Conservation (phyloP, 768 basidiomycete species). For the Panaeolus cyanescens region DNA sequence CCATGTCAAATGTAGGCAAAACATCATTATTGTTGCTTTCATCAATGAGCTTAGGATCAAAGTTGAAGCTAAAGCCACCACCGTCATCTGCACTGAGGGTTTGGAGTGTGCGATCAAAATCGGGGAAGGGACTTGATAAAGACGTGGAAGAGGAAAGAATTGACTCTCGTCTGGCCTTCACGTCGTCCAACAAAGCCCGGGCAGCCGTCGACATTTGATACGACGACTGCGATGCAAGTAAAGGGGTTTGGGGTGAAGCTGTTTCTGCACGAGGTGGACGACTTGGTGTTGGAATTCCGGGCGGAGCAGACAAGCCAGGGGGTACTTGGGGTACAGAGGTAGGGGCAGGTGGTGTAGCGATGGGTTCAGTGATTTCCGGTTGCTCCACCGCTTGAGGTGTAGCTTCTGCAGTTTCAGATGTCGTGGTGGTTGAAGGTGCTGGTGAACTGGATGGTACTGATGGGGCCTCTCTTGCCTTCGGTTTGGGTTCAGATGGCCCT, state of each 20-base stretch:
- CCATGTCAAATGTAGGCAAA: constrained; percentile 53
- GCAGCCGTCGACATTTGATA: constrained; percentile 91
- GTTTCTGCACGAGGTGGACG: constrained; percentile 51
- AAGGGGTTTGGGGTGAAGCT: constrained; percentile 51
- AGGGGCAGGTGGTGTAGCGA: constrained; percentile 57
- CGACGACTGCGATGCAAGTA: constrained; percentile 56
- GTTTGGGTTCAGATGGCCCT: not conserved
- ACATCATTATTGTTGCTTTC: constrained; percentile 40
- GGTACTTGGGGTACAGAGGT: constrained; percentile 36
- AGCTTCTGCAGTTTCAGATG: constrained; percentile 54
- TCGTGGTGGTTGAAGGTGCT: constrained; percentile 48
- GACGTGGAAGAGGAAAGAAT: constrained; percentile 38
- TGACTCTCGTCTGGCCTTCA: constrained; percentile 73
- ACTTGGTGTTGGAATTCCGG: constrained; percentile 61
- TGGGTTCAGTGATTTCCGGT: constrained; percentile 1
- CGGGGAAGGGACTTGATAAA: constrained; percentile 74
- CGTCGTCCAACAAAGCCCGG: constrained; percentile 81
- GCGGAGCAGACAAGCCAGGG: constrained; percentile 58
- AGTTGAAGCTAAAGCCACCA: constrained; percentile 83
- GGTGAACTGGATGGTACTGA: constrained; percentile 37
- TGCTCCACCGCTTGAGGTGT: constrained; percentile 26
- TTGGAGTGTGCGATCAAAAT: constrained; percentile 83
- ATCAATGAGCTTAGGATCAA: constrained; percentile 76
- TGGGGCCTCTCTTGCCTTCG: not conserved
- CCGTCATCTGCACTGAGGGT: constrained; percentile 65